These are phyloP conservation scores for Artemisia tridentata DNA, from an alignment of 129 eudicot genomes.

Conservation along the genomic window DNA sequence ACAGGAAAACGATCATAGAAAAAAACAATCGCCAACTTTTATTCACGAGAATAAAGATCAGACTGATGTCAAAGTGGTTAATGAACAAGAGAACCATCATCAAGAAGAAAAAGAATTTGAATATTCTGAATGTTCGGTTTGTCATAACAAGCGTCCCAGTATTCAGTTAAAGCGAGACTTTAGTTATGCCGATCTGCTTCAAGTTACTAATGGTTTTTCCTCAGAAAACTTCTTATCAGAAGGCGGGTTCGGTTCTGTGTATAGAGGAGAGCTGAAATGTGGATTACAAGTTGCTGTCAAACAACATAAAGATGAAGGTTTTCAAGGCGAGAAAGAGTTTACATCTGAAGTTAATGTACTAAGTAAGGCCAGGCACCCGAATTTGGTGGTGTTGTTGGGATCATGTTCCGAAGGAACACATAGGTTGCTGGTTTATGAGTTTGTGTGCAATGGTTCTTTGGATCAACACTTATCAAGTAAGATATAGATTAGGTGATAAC, in stretches of 20 bases:
- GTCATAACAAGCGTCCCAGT: conserved; percentile 51
- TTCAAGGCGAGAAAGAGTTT: conserved; percentile 80
- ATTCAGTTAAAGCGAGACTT: conserved; percentile 43
- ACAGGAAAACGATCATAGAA: conserved; percentile 12
- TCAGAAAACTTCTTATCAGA: conserved; percentile 53
- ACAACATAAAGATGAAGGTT: conserved; percentile 56
- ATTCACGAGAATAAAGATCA: conserved; percentile 18
- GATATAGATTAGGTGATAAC: conserved; percentile 14
- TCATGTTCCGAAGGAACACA: conserved; percentile 75
- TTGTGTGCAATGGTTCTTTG: conserved; percentile 64
- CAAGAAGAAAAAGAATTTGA: conserved; percentile 29
- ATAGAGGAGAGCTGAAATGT: conserved; percentile 42
- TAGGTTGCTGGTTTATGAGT: conserved; percentile 70
- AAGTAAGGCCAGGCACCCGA: conserved; percentile 64
- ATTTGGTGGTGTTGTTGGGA: conserved; percentile 67
- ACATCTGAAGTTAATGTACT: conserved; percentile 69
- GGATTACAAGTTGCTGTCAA: conserved; percentile 65
- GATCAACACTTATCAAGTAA: conserved; percentile 60
- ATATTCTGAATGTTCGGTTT: conserved; percentile 48
- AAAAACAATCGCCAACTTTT: background rate
- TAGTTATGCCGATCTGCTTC: conserved; percentile 52
- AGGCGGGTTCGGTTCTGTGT: conserved; percentile 75
- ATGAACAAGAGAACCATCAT: conserved; percentile 8
- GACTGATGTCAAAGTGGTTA: conserved; percentile 11
- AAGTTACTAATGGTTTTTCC: conserved; percentile 57